Percentiles rank a stretch among this genome's conserved stretches.
Evolutionary conservation across 306 rosid species (phyloP).

Genomic region (Rosa chinensis): DNA sequence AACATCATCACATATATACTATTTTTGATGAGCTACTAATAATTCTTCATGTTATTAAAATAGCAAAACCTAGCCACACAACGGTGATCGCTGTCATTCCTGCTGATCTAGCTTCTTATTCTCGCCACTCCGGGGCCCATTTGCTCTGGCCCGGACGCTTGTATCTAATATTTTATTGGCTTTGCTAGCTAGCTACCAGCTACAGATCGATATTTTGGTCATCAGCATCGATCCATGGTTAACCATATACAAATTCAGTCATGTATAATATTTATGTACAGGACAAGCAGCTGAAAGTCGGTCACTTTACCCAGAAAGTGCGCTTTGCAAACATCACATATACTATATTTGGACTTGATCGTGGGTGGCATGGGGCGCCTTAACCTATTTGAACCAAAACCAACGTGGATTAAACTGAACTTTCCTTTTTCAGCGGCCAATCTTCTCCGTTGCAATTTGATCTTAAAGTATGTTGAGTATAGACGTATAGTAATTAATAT

Average conservation of each 20-base stretch:
- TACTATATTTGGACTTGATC: neutral
- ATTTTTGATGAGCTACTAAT: neutral
- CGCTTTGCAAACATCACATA: neutral
- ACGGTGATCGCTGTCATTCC: neutral
- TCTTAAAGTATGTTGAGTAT: neutral
- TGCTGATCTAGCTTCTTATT: no score
- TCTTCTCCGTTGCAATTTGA: neutral
- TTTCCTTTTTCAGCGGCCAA: neutral
- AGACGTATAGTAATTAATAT: neutral
- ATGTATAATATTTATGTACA: neutral
- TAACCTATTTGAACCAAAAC: neutral
- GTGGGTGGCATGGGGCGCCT: neutral
- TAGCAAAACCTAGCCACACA: neutral
- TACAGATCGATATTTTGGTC: neutral
- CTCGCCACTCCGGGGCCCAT: no score
- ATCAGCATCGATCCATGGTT: neutral
- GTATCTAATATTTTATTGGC: neutral
- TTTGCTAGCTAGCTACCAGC: neutral
- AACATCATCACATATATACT: neutral
- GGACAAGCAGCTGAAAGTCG: neutral
- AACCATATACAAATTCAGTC: neutral
- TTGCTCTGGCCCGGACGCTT: no score
- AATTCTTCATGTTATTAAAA: neutral
- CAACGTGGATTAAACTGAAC: neutral
- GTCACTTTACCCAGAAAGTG: neutral